Evolutionary conservation across 768 basidiomycete genomes (phyloP).

Genomic region (Pulveroboletus frians): DNA sequence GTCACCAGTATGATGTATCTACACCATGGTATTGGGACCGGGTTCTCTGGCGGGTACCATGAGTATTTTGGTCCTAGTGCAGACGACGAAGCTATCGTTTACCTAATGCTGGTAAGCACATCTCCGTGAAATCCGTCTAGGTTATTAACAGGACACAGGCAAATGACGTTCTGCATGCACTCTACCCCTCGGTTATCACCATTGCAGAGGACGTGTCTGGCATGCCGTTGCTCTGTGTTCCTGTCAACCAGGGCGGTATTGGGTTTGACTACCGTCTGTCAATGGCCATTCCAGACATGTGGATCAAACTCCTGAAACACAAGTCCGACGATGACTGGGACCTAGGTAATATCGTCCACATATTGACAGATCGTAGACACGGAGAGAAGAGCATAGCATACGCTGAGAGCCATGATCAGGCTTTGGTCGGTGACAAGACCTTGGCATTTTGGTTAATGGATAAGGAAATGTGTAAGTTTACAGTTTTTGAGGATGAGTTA

Average conservation of each 20-base stretch:
- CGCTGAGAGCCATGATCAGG: slow-evolving; percentile 97
- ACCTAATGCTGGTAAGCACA: slow-evolving; percentile 87
- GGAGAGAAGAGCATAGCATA: slow-evolving; percentile 89
- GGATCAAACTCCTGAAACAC: slow-evolving; percentile 99
- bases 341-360: slow-evolving; percentile 79
- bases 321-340: slow-evolving; percentile 84
- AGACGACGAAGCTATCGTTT: slow-evolving; percentile 87
- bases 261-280: slow-evolving; percentile 98
- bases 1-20: slow-evolving; percentile 99
- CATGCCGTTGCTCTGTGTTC: slow-evolving; percentile 90
- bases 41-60: slow-evolving; percentile 97
- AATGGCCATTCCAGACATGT: slow-evolving; percentile 99
- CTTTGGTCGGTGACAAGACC: slow-evolving; percentile 97
- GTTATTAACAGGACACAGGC: slow-evolving; percentile 52
- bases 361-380: slow-evolving; percentile 83
- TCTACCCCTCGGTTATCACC: slow-evolving; percentile 78
- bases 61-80: slow-evolving; percentile 90
- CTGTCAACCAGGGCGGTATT: slow-evolving; percentile 77
- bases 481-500: neutral
- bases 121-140: neutral
- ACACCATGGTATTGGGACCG: slow-evolving; percentile 96
- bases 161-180: slow-evolving; percentile 79
- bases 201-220: slow-evolving; percentile 99
- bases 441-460: slow-evolving; percentile 99
- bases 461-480: slow-evolving; percentile 92